Evolutionary conservation across 1,139 yeast species (phyloP), one percentile per base, ranked within the genome.

Genomic region (Suhomyces coccinellae): DNA sequence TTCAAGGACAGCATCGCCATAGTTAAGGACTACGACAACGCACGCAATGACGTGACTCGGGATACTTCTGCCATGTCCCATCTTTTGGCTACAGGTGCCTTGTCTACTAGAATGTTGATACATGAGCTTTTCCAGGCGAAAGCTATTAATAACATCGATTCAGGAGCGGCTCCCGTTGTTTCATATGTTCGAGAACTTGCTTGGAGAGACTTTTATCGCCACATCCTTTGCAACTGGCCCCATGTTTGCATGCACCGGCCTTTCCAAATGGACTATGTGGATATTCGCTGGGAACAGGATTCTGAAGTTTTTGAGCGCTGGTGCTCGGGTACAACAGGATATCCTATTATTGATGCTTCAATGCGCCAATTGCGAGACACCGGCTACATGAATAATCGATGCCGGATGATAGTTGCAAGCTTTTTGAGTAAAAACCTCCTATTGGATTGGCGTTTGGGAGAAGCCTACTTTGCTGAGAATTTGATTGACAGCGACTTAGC

Each of bases 161-260:
- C 52, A 13, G 66, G 69, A 29, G 61, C 65, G 43, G 48, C 55
- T 2, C 72, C 77, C 11, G 55, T 35, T 27, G 37, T 41, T 26
- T 45, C 51, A n/a, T 52, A 51, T 28, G 43, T 78, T 13, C 67
- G 83, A 33, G 82, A 80, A 56, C 65, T 80, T 7, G 80, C 83
- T 1, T 80, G 82, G 79, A 67, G 84, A 50, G 84, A 80, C 53
- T 79, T 78, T 47, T 80, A 80, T 54, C 67, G 73, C 33, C 82
- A 79, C 49, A 66, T 77, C 29, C 48, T 76, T 36, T 65, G 71
- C 44, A 63, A 70, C 46, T 75, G 79, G 74, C 85, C 85, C 4
- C 76, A 70, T 51, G 58, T 76, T 6, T 69, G 73, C 45, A 79
- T 79, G 81, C 67, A 65, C 52, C 56, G 69, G 42, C 83, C 83